Base-by-base conservation (phyloP, 2,329 filamentous ascomycete species). In the Sarocladium strictum region DNA sequence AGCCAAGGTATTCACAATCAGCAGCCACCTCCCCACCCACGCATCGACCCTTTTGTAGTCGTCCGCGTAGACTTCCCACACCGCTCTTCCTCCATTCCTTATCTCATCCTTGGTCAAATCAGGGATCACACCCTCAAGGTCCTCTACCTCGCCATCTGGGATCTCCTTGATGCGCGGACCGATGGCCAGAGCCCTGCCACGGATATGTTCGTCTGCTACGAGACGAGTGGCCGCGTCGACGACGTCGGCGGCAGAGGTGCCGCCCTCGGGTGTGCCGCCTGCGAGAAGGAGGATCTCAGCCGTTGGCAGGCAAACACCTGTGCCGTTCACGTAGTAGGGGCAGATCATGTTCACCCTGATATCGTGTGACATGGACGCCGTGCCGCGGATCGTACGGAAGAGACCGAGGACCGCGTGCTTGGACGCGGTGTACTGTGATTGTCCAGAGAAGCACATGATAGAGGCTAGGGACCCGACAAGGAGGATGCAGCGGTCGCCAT, bases 391-490 rank as follows among this genome's bases (percentile, higher is more conserved):
- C 5, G 75, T 73, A 41, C 85, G 76, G 66, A 85, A 87, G 32
- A 87, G 69, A 0, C 85, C 86, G 11, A 85, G 72, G 0, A 89
- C 77, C 19, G 76, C 85, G 67, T 89, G 85, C 65, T 89, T 89
- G 43, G 81, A 76, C 29, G 79, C 73, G 23, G 75, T 74, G 65
- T 89, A 89, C 55, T 83, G 76, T 5, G 70, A 61, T 58, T 74
- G 68, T 38, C 70, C 69, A 2, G 76, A 67, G 27, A 79, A 63
- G 3, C 75, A 67, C n/a, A 62, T 53, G 3, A 83, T 56, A 11
- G 79, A 80, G 1, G 85, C 84, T 32, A 87, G 70, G 10, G 82
- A 86, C 37, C 84, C 81, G 45, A 88, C 68, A 21, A 89, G 71
- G 15, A 89, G 70, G 38, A 89, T 63, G 65, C 84, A 82, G 32